These are phyloP conservation scores for Lichtheimia corymbifera DNA, from an alignment of 371 early-diverging fungal species.

Conservation along the genomic window DNA sequence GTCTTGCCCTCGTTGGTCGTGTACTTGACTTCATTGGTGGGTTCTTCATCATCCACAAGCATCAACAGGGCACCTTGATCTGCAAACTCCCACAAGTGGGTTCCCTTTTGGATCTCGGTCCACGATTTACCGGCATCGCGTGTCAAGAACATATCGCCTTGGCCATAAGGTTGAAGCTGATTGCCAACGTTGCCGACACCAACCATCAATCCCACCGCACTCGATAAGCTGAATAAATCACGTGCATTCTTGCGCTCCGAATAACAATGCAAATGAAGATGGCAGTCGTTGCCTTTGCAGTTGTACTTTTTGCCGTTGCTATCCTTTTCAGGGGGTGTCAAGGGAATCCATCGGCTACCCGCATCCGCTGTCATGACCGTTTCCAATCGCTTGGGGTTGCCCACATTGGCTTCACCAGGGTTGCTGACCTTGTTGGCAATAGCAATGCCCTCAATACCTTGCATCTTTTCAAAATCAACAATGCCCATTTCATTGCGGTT, in stretches of 20 bases:
- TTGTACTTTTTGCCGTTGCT: conserved; percentile 40
- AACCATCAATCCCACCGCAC: conserved; percentile 87
- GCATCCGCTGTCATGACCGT: conserved; percentile 85
- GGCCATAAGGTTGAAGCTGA: conserved; percentile 59
- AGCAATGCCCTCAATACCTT: conserved; percentile 88
- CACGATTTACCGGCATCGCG: conserved; percentile 83
- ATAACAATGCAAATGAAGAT: conserved; percentile 80
- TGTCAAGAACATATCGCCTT: conserved; percentile 84
- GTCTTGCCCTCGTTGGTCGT: conserved; percentile 66
- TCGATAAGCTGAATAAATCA: conserved; percentile 74
- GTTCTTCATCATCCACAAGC: conserved; percentile 72
- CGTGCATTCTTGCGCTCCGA: conserved; percentile 77
- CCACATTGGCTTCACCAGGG: conserved; percentile 54
- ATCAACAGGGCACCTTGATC: conserved; percentile 82
- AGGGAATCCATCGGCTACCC: conserved; percentile 70
- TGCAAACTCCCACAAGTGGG: conserved; percentile 85
- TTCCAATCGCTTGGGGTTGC: conserved; percentile 53
- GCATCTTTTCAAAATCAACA: conserved; percentile 94
- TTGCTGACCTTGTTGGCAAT: conserved; percentile 85
- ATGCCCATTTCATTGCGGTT: conserved; percentile 82
- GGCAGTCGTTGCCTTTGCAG: conserved; percentile 45
- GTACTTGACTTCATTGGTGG: conserved; percentile 73
- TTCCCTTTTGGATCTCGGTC: conserved; percentile 69
- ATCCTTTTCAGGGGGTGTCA: conserved; percentile 60
- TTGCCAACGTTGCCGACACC: conserved; percentile 93